A percentile compares a stretch with the other conserved stretches of the same genome.
phyloP scores from a whole-genome alignment of 495 filamentous ascomycete species.

The Bacidia gigantensis region DNA sequence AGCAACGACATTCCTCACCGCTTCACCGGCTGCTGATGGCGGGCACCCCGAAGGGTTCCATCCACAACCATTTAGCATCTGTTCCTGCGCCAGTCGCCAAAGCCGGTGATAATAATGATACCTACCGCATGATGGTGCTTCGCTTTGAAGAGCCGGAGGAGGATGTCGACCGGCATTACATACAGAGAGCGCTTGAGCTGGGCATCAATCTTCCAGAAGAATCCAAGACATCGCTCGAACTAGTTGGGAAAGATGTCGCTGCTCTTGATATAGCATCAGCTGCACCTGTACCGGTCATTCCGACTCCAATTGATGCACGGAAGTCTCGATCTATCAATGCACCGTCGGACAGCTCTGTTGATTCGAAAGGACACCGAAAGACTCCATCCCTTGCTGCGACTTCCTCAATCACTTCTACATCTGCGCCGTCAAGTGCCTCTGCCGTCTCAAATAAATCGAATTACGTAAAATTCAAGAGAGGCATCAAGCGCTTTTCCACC shows the following conservation, averaged over 20 bases:
- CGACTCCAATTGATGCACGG: neutral
- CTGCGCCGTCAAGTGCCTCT: slow-evolving; percentile 10
- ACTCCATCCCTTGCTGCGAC: slow-evolving; percentile 17
- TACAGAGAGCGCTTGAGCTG: slow-evolving; percentile 13
- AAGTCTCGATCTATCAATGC: slow-evolving; percentile 15
- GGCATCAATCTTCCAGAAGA: slow-evolving; percentile 17
- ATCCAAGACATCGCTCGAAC: slow-evolving; percentile 14
- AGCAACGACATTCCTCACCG: neutral
- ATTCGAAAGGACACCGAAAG: slow-evolving; percentile 11
- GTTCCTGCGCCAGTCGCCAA: neutral
- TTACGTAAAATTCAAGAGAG: slow-evolving; percentile 15
- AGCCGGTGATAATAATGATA: slow-evolving; percentile 10
- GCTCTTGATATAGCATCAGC: neutral
- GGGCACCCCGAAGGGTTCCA: neutral
- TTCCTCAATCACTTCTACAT: slow-evolving; percentile 14
- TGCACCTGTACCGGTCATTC: neutral
- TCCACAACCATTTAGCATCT: neutral
- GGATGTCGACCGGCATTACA: slow-evolving; percentile 14
- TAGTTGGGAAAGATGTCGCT: slow-evolving; percentile 2
- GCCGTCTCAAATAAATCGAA: slow-evolving; percentile 15
- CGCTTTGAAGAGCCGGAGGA: slow-evolving; percentile 16
- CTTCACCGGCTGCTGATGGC: neutral
- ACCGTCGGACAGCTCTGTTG: slow-evolving; percentile 17
- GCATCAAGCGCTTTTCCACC: slow-evolving; percentile 17
- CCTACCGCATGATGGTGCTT: slow-evolving; percentile 19